Base-by-base conservation (phyloP, 2,329 filamentous ascomycete species). In the Aureobasidium subglaciale region DNA sequence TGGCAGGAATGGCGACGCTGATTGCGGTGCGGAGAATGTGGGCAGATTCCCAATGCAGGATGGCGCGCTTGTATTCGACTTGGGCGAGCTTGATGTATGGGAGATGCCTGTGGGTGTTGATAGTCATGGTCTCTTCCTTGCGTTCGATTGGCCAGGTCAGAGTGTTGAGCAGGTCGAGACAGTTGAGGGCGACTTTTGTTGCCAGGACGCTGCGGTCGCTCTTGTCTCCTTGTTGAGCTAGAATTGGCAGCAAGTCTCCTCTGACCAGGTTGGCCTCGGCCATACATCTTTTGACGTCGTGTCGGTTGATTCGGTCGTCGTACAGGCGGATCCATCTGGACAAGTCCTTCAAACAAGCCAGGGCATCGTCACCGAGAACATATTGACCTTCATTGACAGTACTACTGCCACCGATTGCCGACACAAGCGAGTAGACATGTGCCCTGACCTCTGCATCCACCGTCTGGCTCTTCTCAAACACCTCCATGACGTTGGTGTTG, bases 291-390 rank as follows among this genome's bases (percentile, higher is more conserved):
- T 92, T 91, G 58, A 99, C 93, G 68, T 99, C 93, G 78, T 95
- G 87, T 62, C 92, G 86, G 68, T 96, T 95, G 61, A 86, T 84
- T 69, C 95, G 95, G 68, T 95, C 88, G 70, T 96, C 91, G 77
- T 93, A 93, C 60, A 96, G 83, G 63, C 90, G 90, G 62, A 99
- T 80, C 93, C 93, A 99, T 81, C 87, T 86, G 68, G 93, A 92
- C 55, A 99, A 79, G 72, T 99, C 93, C 60, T 92, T 90, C 56
- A 99, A 78, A 66, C 91, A 93, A 57, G 93, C 88, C 58, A 95
- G 77, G 11, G 91, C 92, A 68, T 96, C 92, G 71, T 97, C 92
- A 71, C 93, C 93, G 32, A 97, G 83, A 40, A 89, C 80, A 70
- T 99, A 99, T 66, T 80, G 80, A 56, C 88, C 88, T 66, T 90